Evolutionary conservation across 345 rosid species (phyloP).

Genomic region (Combretum micranthum): DNA sequence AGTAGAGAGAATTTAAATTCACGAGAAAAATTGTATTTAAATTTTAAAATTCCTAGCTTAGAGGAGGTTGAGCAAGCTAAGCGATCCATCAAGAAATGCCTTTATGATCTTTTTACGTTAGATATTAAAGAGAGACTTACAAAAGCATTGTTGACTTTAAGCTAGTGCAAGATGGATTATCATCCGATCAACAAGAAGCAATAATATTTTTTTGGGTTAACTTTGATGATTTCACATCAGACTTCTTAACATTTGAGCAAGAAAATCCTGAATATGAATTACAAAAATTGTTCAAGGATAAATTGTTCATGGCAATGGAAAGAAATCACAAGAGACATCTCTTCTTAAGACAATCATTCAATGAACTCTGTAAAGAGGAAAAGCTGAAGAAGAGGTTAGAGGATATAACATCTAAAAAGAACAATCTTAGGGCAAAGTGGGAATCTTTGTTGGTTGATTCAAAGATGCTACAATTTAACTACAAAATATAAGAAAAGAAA

Average conservation of each 20-base stretch:
- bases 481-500: constrained; percentile 1
- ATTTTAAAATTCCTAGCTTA: not conserved
- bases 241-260: constrained; percentile 4
- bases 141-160: not conserved
- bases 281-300: constrained; percentile 5
- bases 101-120: constrained; percentile 4
- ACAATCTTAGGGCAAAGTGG: not conserved
- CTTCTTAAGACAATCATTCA: not conserved
- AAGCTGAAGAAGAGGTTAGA: not conserved
- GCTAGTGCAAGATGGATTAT: constrained; percentile 2
- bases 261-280: not conserved
- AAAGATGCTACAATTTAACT: not conserved
- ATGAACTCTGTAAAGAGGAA: not conserved
- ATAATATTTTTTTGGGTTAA: constrained; percentile 1
- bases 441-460: constrained; percentile 5
- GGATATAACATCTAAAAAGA: constrained; percentile 8
- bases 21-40: not conserved
- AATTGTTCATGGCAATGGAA: not conserved
- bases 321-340: constrained; percentile 4
- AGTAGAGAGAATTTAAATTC: not conserved
- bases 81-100: constrained; percentile 5
- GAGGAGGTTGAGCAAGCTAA: constrained; percentile 11
- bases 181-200: constrained; percentile 1
- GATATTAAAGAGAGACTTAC: not conserved
- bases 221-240: constrained; percentile 9